These are phyloP conservation scores for Chalciporus sphaerocephalus DNA, from an alignment of 768 basidiomycete genomes.

Conservation along the genomic window DNA sequence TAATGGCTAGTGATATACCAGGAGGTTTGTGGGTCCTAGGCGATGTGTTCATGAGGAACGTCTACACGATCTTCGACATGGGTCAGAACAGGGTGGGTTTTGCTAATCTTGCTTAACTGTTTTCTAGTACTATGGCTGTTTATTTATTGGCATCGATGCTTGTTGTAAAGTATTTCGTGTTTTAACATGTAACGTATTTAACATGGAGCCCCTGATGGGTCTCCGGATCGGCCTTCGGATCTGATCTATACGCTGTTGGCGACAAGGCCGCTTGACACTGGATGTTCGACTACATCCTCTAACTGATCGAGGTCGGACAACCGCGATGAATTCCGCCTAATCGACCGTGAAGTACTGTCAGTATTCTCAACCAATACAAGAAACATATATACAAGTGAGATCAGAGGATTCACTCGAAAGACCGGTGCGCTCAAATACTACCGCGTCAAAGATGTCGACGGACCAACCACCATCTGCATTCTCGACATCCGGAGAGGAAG, in stretches of 20 bases:
- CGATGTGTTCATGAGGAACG: too few species aligned
- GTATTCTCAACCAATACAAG: neutral
- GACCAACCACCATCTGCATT: constrained; percentile 33
- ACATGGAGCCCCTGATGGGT: neutral
- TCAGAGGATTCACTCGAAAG: too few species aligned
- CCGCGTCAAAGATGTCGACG: constrained; percentile 11
- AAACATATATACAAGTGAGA: neutral
- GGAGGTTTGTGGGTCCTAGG: too few species aligned
- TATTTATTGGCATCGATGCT: too few species aligned
- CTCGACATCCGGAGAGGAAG: constrained; percentile 58
- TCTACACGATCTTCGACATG: too few species aligned
- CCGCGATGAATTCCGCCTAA: neutral
- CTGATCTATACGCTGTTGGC: neutral
- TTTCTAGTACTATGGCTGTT: too few species aligned
- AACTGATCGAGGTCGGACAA: neutral
- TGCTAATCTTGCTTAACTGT: too few species aligned
- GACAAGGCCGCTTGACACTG: too few species aligned
- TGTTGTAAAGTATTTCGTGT: too few species aligned
- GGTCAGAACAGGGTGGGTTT: too few species aligned
- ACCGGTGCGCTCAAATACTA: neutral
- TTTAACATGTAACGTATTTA: too few species aligned
- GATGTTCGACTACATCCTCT: neutral
- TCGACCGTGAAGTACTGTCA: neutral
- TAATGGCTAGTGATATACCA: too few species aligned
- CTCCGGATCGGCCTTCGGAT: neutral